Conservation (phyloP, 2,329 filamentous ascomycete species). For the Trichoderma endophyticum region DNA sequence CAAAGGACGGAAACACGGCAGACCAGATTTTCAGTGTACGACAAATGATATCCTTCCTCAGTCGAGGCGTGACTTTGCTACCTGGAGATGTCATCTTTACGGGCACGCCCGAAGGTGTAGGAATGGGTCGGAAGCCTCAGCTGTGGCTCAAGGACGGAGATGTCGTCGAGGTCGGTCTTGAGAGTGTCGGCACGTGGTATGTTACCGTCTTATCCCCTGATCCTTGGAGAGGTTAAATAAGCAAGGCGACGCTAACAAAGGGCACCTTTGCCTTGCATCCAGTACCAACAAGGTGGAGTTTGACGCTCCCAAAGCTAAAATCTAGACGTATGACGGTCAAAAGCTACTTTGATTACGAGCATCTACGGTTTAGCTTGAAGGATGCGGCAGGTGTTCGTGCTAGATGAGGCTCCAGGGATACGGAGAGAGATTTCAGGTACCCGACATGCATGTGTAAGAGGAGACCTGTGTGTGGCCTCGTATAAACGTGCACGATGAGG, state of each 20-base stretch:
- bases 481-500: background rate
- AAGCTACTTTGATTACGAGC: background rate
- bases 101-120: slow-evolving; percentile 67
- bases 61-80: slow-evolving; percentile 59
- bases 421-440: background rate
- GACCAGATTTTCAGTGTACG: slow-evolving; percentile 64
- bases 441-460: background rate
- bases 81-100: slow-evolving; percentile 66
- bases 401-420: background rate
- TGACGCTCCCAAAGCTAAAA: slow-evolving; percentile 27
- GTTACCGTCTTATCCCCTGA: slow-evolving; percentile 1
- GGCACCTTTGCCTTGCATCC: background rate
- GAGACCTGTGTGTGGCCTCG: background rate
- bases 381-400: background rate
- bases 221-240: background rate
- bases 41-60: slow-evolving; percentile 57
- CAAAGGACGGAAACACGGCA: slow-evolving; percentile 50
- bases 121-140: slow-evolving; percentile 64
- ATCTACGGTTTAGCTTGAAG: background rate
- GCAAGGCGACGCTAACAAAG: background rate
- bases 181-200: slow-evolving; percentile 59
- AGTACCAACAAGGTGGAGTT: slow-evolving; percentile 35
- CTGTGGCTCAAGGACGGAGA: slow-evolving; percentile 70
- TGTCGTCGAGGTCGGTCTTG: slow-evolving; percentile 64
- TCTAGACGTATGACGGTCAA: slow-evolving; percentile 21